Conservation (phyloP, 495 filamentous ascomycete genomes). For the Lasiosphaeria hispida region DNA sequence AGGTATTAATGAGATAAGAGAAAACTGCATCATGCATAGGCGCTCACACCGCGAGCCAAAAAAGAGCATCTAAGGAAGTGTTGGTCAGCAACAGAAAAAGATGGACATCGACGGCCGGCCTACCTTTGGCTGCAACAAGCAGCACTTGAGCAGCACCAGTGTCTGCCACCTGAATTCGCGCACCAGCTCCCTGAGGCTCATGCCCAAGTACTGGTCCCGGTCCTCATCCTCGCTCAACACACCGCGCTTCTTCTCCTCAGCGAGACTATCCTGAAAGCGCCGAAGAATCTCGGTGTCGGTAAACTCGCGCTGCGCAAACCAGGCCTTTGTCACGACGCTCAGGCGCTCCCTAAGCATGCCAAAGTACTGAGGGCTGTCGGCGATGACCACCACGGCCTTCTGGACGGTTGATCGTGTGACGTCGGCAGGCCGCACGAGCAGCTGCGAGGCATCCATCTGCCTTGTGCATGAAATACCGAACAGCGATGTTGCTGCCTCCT, state of each 20-base stretch:
- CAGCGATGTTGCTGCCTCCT: slow-evolving; percentile 69
- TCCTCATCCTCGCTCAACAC: slow-evolving; percentile 66
- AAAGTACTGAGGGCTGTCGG: slow-evolving; percentile 79
- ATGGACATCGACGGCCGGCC: slow-evolving; percentile 1
- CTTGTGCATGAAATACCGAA: slow-evolving; percentile 96
- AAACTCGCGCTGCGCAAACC: slow-evolving; percentile 92
- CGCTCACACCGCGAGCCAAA: slow-evolving; percentile 93
- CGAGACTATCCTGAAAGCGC: slow-evolving; percentile 88
- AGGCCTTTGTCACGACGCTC: slow-evolving; percentile 85
- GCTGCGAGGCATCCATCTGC: slow-evolving; percentile 76
- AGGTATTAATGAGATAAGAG: slow-evolving; percentile 89
- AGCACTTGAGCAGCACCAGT: slow-evolving; percentile 88
- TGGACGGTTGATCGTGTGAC: slow-evolving; percentile 95
- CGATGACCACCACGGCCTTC: slow-evolving; percentile 97
- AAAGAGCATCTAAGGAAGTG: slow-evolving; percentile 79
- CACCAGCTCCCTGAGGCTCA: slow-evolving; percentile 88
- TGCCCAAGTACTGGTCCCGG: slow-evolving; percentile 83
- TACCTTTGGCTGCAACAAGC: slow-evolving; percentile 92
- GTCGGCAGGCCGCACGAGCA: slow-evolving; percentile 76
- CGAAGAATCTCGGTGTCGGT: slow-evolving; percentile 53
- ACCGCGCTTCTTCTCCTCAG: slow-evolving; percentile 57
- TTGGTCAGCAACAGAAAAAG: not conserved
- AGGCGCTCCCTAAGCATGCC: slow-evolving; percentile 79
- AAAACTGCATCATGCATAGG: slow-evolving; percentile 97
- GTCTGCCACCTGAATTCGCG: slow-evolving; percentile 93